Percentiles rank a stretch among this genome's conserved stretches.
phyloP scores from a whole-genome alignment of 192 early-diverging fungal species.

The Pecoramyces ruminantium region DNA sequence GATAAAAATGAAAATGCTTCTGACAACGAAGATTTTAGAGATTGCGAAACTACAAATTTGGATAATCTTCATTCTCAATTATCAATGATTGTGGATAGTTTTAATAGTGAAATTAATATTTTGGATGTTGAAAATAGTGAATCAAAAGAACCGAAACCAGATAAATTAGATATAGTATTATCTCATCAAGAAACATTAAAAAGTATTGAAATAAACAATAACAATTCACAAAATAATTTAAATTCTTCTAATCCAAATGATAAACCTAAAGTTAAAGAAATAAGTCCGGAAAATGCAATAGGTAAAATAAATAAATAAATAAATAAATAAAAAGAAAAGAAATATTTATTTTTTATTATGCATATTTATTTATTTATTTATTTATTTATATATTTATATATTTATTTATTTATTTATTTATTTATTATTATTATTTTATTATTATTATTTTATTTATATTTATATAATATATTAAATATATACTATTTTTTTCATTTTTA shows the following conservation, averaged over 20 bases:
- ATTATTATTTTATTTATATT: too few relatives aligned
- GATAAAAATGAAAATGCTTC: neutral
- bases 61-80: neutral
- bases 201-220: neutral
- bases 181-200: neutral
- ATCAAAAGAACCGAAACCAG: neutral
- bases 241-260: neutral
- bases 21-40: neutral
- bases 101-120: neutral
- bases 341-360: too few relatives aligned
- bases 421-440: too few relatives aligned
- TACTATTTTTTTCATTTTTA: too few relatives aligned
- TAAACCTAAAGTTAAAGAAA: too few relatives aligned
- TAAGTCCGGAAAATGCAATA: too few relatives aligned
- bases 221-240: neutral
- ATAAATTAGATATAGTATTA: neutral
- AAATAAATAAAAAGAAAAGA: too few relatives aligned
- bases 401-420: too few relatives aligned
- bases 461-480: too few relatives aligned
- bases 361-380: too few relatives aligned
- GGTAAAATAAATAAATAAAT: too few relatives aligned
- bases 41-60: neutral
- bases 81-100: neutral
- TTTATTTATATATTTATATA: too few relatives aligned
- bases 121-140: neutral